Evolutionary conservation across 352 stramenopile genomes (phyloP), one percentile per base, ranked within the genome.

Genomic region (Phytopythium chamaehyphon): DNA sequence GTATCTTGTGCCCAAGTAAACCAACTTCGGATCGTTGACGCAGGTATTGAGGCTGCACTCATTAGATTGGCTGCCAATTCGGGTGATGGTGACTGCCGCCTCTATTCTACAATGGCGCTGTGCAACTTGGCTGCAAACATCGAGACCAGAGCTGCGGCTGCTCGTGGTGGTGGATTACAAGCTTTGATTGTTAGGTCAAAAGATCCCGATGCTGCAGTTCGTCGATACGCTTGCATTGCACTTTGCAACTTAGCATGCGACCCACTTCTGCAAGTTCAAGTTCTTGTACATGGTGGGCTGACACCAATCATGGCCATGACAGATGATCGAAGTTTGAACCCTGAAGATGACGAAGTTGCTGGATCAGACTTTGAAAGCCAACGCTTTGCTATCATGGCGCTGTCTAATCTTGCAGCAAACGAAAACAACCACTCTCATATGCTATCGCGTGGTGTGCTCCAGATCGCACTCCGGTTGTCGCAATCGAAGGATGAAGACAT

Each of bases 201-300:
- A 54, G 93, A 98, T 53, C 70, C 85, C n/a, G 88, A 97, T 54
- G 61, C 83, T 2, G 76, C 77, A 31, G 76, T 89, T 10, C 76
- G 83, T 26, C 81, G 84, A 50, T 98, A 98, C 61, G 93, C 90
- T n/a, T 95, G 87, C 61, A 97, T 98, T 61, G 93, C 86, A 14
- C 67, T 99, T 33, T 97, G 93, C 57, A 98, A 99, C 66, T 79
- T 98, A 59, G 90, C 90, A 18, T 97, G 91, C 54, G 85, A 96
- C 51, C 56, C 77, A 40, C 60, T 86, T 37, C 88, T 95, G 16
- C 96, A 98, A 66, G 89, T 89, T 0, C 86, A 96, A 50, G 85
- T 98, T 38, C 69, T 98, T 12, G 87, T 98, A 8, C 95, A 98
- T 55, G 95, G 94, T 5, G 94, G 90, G 6, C 70, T 98, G 14